Conservation (phyloP, 2,329 filamentous ascomycete species). For the Aspergillus sp. region DNA sequence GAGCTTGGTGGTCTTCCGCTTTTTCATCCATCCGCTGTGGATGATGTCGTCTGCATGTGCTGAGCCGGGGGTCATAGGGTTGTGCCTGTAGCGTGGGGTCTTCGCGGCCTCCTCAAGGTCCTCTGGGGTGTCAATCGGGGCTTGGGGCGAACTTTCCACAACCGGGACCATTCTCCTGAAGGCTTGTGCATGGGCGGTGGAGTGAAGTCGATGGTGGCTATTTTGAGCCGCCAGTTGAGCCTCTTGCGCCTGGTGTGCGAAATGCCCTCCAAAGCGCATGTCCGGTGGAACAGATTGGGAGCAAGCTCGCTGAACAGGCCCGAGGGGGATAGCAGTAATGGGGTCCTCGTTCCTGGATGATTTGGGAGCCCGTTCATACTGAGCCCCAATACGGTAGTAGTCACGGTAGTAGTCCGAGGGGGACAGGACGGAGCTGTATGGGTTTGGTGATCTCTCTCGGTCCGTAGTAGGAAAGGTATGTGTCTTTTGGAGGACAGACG, state of each 20-base stretch:
- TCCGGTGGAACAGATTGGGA: conserved; percentile 93
- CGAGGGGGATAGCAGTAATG: conserved; percentile 68
- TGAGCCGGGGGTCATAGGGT: conserved; percentile 13
- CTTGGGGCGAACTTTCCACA: conserved; percentile 23
- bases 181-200: conserved; percentile 12
- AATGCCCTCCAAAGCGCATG: conserved; percentile 69
- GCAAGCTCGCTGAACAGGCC: conserved; percentile 71
- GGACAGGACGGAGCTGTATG: conserved; percentile 31
- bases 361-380: conserved; percentile 70
- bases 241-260: conserved; percentile 18
- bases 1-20: conserved; percentile 62
- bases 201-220: conserved; percentile 32
- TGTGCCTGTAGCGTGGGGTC: conserved; percentile 17
- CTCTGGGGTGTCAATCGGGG: conserved; percentile 33
- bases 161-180: conserved; percentile 27
- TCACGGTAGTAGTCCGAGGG: conserved; percentile 61
- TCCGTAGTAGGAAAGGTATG: conserved; percentile 26
- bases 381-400: no score
- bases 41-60: conserved; percentile 38
- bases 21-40: conserved; percentile 64
- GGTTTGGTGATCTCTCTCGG: conserved; percentile 21
- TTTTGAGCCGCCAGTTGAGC: no score
- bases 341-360: conserved; percentile 91
- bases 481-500: conserved; percentile 21
- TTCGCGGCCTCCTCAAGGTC: conserved; percentile 26